Evolutionary conservation across 202 grass and related monocot genomes (phyloP).

Genomic region (Hordeum pubiflorum): DNA sequence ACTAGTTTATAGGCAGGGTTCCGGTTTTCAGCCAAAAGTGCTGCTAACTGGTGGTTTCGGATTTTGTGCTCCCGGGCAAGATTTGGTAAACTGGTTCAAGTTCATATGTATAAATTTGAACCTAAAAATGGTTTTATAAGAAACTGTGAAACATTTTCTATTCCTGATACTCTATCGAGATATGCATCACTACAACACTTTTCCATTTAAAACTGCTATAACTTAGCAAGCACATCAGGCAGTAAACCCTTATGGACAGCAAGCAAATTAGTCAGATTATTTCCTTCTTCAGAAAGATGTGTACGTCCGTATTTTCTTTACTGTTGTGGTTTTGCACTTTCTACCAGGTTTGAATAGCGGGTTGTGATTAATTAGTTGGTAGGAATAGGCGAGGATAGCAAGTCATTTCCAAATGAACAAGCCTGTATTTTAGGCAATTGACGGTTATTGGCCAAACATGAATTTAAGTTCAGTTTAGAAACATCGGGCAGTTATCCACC

Average conservation of each 20-base stretch:
- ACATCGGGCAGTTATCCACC: background rate
- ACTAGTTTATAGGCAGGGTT: background rate
- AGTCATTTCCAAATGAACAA: background rate
- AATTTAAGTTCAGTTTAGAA: background rate
- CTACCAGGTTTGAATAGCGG: background rate
- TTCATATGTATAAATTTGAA: background rate
- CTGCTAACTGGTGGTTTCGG: background rate
- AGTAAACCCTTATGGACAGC: background rate
- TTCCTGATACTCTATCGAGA: background rate
- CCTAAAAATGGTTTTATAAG: background rate
- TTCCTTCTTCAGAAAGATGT: background rate
- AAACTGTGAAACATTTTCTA: background rate
- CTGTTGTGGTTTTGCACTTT: background rate
- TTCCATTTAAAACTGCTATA: background rate
- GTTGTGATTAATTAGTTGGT: background rate
- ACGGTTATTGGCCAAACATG: background rate
- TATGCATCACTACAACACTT: background rate
- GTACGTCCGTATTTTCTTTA: background rate
- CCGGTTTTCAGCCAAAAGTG: background rate
- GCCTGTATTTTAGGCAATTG: background rate
- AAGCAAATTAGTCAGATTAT: background rate
- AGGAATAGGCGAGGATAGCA: background rate
- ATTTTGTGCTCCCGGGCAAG: background rate
- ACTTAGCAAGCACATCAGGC: background rate
- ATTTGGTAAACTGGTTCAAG: background rate